Evolutionary conservation across 768 basidiomycete genomes (phyloP).

Genomic region (Mycena capillaripes): DNA sequence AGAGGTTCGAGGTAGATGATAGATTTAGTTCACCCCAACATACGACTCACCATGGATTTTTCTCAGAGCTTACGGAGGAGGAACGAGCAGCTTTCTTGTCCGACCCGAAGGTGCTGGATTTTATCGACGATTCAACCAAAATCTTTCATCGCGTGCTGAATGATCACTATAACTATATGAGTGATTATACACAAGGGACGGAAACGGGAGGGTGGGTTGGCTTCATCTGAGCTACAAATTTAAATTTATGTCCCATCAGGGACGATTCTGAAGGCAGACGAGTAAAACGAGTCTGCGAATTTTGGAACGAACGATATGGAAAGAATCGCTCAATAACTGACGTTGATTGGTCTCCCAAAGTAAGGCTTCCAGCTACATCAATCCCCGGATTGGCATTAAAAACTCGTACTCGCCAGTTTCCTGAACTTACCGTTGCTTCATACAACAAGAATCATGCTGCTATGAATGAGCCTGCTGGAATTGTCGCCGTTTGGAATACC

Average conservation of each 20-base stretch:
- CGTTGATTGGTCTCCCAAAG: conserved; percentile 98
- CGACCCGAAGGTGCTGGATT: conserved; percentile 94
- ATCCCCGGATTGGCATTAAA: not conserved
- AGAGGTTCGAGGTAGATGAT: conserved; percentile 78
- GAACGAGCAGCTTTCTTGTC: conserved; percentile 85
- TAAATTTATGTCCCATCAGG: conserved; percentile 52
- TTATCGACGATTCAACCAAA: conserved; percentile 95
- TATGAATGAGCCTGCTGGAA: conserved; percentile 95
- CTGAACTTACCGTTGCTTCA: conserved; percentile 94
- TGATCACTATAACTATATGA: conserved; percentile 96
- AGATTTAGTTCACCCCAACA: not conserved
- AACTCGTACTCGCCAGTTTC: conserved; percentile 70
- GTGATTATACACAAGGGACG: conserved; percentile 93
- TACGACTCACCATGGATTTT: not conserved
- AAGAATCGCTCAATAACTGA: conserved; percentile 97
- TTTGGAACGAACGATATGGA: conserved; percentile 91
- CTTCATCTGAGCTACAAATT: not conserved
- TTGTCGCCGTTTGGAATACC: conserved; percentile 97
- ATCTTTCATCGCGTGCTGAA: conserved; percentile 95
- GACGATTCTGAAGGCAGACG: conserved; percentile 93
- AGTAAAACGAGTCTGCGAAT: conserved; percentile 94
- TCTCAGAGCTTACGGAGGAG: conserved; percentile 89
- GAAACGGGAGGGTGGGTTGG: conserved; percentile 84
- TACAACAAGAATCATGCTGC: conserved; percentile 98
- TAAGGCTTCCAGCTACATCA: conserved; percentile 43